Evolutionary conservation across 2,329 filamentous ascomycete species (phyloP).

Genomic region (Colletotrichum siamense): DNA sequence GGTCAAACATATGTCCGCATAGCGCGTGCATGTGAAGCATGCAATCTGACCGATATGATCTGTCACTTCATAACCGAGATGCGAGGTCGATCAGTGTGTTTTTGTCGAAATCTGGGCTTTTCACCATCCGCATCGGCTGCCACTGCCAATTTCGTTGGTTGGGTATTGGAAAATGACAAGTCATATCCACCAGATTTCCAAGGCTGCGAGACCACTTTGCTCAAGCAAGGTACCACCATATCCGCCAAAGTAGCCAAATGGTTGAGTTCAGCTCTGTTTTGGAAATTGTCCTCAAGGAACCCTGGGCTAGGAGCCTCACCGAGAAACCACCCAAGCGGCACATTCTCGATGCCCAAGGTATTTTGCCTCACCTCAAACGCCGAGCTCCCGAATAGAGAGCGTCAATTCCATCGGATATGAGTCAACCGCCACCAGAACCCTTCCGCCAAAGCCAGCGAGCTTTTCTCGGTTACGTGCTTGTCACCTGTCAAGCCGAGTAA

Average conservation of each 20-base stretch:
- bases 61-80: constrained; percentile 11
- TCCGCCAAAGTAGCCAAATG: neutral
- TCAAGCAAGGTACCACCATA: neutral
- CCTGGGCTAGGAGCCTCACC: neutral
- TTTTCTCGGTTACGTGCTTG: neutral
- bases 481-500: neutral
- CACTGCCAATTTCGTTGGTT: neutral
- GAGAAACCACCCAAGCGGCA: neutral
- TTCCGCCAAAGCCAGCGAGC: neutral
- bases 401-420: neutral
- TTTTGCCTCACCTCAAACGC: neutral
- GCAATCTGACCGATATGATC: constrained; percentile 5
- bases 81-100: constrained; percentile 3
- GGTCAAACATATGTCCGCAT: neutral
- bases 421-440: neutral
- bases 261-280: neutral
- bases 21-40: neutral
- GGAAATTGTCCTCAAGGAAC: neutral
- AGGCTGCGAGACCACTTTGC: neutral
- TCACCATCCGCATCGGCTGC: neutral
- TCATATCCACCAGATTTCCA: constrained; percentile 5
- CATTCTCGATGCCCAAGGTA: neutral
- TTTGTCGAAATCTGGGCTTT: neutral
- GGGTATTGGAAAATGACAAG: neutral
- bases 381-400: neutral